These are phyloP conservation scores for Corymbia calophylla DNA, from an alignment of 441 rosid genomes.

Conservation along the genomic window DNA sequence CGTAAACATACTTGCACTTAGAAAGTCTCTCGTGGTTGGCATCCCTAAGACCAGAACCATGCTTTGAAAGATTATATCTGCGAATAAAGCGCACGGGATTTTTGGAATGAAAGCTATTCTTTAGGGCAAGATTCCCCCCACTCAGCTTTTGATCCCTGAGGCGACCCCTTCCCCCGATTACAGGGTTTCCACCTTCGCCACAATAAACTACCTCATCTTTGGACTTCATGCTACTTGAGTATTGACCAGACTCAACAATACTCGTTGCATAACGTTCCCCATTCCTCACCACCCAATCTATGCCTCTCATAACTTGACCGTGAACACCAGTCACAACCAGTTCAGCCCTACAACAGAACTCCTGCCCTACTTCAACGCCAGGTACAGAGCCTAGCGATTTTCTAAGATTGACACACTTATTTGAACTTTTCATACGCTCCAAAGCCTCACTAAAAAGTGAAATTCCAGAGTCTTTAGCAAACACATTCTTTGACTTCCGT, in stretches of 20 bases:
- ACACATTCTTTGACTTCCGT: not conserved
- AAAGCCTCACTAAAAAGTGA: not conserved
- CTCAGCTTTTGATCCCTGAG: constrained; percentile 21
- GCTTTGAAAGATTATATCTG: not conserved
- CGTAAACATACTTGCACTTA: constrained; percentile 11
- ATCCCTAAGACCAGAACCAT: not conserved
- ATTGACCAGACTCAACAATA: constrained; percentile 19
- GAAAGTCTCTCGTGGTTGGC: not conserved
- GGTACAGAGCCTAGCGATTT: constrained; percentile 6
- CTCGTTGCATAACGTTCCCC: constrained; percentile 1
- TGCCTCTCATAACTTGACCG: not conserved
- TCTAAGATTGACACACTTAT: not conserved
- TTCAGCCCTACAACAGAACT: constrained; percentile 15
- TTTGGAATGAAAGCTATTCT: constrained; percentile 15
- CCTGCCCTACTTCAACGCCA: constrained; percentile 15
- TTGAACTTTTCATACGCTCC: not conserved
- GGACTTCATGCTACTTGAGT: not conserved
- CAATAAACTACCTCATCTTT: constrained; percentile 2
- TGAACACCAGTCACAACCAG: constrained; percentile 17
- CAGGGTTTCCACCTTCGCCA: constrained; percentile 21
- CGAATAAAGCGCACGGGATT: constrained; percentile 24
- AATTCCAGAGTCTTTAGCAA: not conserved
- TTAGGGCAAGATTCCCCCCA: constrained; percentile 35
- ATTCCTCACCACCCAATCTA: not conserved
- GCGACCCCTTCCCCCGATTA: not conserved